Evolutionary conservation across 805 yeast species (phyloP), one percentile per base, ranked within the genome.

Genomic region (Wickerhamomyces bisporus): DNA sequence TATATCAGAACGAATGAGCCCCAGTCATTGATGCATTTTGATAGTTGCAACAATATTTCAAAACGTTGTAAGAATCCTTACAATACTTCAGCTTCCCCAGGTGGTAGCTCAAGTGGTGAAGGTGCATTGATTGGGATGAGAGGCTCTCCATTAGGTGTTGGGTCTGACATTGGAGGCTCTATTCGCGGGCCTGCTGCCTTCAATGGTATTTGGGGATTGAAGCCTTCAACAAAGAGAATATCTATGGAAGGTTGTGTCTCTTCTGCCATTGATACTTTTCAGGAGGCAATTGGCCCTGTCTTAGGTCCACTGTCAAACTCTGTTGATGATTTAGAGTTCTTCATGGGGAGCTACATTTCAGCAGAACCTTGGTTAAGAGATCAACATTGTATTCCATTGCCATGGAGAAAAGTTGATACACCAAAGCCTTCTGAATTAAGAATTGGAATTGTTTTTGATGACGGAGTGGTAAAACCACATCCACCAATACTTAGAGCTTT

Each of bases 41-140:
- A 78, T 55, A 73, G 84, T 18, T 62, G 66, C 50, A 78, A 79
- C 57, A 75, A 75, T 60, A 66, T 80, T 50, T 69, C 65, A 31
- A 86, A 85, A 6, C 64, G 76, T 45, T 67, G 83, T 6, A 64
- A 73, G 52, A 80, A 80, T 52, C 75, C 84, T 1, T 60, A 64
- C 58, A 80, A 81, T 47, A 64, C 78, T 27, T 59, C 68, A 19
- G 63, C 79, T 41, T 72, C 82, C 15, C 69, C 82, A 3, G 86
- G 87, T 45, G 87, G 87, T n/a, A 76, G 83, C 1, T 76, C 84
- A 4, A 81, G 83, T 28, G 87, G 87, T 43, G 87, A 80, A 56
- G 84, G 86, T 45, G 77, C 83, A 0, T 55, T 75, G 43, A 73
- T 78, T 36, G 76, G 73, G 3, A 68, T 75, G 55, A 73, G 69